Evolutionary conservation across 768 basidiomycete species (phyloP), one percentile per base, ranked within the genome.

Genomic region (Candolleomyces eurysporus): DNA sequence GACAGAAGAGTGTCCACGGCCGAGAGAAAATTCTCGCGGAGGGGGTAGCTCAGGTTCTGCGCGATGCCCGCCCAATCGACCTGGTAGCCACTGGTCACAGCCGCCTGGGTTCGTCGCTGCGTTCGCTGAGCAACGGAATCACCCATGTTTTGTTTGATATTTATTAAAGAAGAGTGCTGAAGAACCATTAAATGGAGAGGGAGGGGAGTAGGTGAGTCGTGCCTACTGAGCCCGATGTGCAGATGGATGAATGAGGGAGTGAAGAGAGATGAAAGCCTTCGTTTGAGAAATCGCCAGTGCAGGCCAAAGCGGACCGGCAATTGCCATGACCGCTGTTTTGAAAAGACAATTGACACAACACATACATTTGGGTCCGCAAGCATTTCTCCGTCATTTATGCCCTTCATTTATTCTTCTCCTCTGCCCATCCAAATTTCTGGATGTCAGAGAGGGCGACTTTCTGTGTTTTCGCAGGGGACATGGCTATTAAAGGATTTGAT

Each of bases 261-360:
- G 58, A 63, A 59, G 62, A 59, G 59, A 46, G 48, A 60, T 48
- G 43, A 60, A 64, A 64, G 51, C 51, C 22, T 52, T 43, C 40
- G 31, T n/a, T 26, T 26, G 26, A 26, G 26, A 26, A 26, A 26
- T 45, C 21, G 42, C 52, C 51, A 36, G 21, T 36, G 11, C 32
- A 21, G 21, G 16, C 48, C 48, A 22, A 48, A 46, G 43, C 60
- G 60, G 60, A 52, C 60, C 60, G 60, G 60, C 43, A 61, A 61
- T 56, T 61, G 21, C 52, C 53, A 61, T 61, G 60, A 21, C 52
- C 51, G 22, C 36, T 61, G 53, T 55, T 19, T 61, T 19, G 51
- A 14, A 30, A 19, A 19, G 31, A 52, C 6, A 30, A 32, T n/a
- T 26, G 31, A 4, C 16, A 30, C 51, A 52, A 52, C 51, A 52